A percentile compares a stretch with the other conserved stretches of the same genome.
These are phyloP conservation scores for Rhododendron ovatum DNA, from an alignment of 148 eudicot species.

Conservation along the genomic window DNA sequence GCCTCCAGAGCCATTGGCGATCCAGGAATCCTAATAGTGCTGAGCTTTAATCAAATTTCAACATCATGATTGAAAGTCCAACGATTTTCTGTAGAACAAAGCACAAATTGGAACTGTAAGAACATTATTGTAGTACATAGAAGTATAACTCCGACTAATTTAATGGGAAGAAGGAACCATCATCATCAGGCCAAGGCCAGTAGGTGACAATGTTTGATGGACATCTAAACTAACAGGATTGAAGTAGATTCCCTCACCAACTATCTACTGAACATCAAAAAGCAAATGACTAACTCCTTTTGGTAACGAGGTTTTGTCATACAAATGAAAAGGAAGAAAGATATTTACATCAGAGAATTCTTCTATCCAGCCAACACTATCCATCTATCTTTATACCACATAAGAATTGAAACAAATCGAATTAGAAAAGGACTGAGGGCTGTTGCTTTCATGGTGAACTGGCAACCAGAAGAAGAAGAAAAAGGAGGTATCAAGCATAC, in stretches of 20 bases:
- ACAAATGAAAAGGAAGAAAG: background rate
- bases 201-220: conserved; percentile 6
- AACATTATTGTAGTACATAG: background rate
- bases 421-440: background rate
- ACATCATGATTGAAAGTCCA: background rate
- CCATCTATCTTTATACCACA: background rate
- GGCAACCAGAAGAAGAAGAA: conserved; percentile 6
- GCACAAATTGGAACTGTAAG: conserved; percentile 4
- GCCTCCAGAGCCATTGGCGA: conserved; percentile 32
- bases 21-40: background rate
- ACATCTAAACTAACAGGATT: conserved; percentile 5
- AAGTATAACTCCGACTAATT: background rate
- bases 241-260: conserved; percentile 20
- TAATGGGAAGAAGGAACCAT: background rate
- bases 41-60: background rate
- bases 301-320: background rate
- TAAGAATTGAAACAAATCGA: background rate
- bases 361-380: background rate
- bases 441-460: background rate
- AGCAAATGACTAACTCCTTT: conserved; percentile 6
- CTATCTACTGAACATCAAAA: conserved; percentile 7
- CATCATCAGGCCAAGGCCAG: conserved; percentile 7
- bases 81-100: conserved; percentile 3
- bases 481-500: background rate
- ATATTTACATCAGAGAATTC: background rate